Conservation (phyloP, 805 yeast species). For the Wickerhamiella kurtzmanii region DNA sequence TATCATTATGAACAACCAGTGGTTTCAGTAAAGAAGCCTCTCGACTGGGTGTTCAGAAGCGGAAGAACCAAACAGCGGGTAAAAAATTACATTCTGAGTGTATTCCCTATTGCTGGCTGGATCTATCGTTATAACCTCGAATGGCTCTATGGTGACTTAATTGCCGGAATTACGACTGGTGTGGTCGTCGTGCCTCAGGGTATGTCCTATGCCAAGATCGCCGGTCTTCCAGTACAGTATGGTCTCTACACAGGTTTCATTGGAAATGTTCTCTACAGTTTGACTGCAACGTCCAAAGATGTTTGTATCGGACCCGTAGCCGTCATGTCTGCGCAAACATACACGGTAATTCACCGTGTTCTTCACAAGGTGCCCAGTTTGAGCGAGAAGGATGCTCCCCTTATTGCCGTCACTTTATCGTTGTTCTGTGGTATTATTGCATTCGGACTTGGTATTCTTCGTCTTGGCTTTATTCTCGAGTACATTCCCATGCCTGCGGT, state of each 20-base stretch:
- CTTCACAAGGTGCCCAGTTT: constrained; percentile 34
- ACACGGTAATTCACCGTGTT: constrained; percentile 60
- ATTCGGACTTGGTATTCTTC: constrained; percentile 63
- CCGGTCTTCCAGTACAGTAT: constrained; percentile 66
- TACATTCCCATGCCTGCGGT: constrained; percentile 85
- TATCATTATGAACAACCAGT: constrained; percentile 5
- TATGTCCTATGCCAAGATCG: constrained; percentile 87
- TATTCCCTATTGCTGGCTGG: constrained; percentile 79
- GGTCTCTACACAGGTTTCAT: constrained; percentile 87
- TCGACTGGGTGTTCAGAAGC: constrained; percentile 11
- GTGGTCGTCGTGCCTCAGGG: constrained; percentile 88
- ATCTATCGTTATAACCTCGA: constrained; percentile 63
- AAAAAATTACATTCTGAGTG: constrained; percentile 39
- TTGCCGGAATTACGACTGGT: constrained; percentile 91
- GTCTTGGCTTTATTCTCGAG: constrained; percentile 81
- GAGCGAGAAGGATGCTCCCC: constrained; percentile 38
- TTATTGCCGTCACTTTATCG: constrained; percentile 67
- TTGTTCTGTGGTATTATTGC: constrained; percentile 79
- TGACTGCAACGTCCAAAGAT: constrained; percentile 91
- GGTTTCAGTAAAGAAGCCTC: constrained; percentile 10
- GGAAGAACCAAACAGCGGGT: constrained; percentile 12
- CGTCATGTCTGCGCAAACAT: constrained; percentile 83
- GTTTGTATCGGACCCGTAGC: constrained; percentile 96
- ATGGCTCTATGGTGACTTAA: constrained; percentile 72
- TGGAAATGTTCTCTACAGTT: constrained; percentile 77